Conservation (phyloP, 805 yeast species). For the Zygosaccharomyces siamensis region DNA sequence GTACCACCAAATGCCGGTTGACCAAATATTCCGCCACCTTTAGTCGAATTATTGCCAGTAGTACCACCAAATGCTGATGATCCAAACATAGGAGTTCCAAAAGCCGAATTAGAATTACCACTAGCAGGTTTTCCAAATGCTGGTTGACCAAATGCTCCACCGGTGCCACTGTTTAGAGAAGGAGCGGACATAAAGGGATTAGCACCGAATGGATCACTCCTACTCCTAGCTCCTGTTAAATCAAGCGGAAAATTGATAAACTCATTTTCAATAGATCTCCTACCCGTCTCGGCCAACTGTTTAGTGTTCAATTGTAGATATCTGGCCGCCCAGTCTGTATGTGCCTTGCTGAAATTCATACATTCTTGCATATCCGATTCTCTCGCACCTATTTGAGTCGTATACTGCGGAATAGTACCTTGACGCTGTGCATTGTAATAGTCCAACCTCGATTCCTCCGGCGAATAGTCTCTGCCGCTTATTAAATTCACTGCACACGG, state of each 20-base stretch:
- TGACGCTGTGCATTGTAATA: conserved; percentile 40
- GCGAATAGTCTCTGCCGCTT: conserved; percentile 48
- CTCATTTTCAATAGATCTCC: conserved; percentile 24
- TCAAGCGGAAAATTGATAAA: conserved; percentile 37
- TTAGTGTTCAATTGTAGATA: conserved; percentile 47
- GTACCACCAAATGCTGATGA: conserved; percentile 16
- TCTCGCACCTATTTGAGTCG: conserved; percentile 40
- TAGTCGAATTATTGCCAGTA: not conserved
- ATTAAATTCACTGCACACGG: conserved; percentile 49
- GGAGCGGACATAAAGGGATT: conserved; percentile 10
- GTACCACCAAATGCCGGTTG: conserved; percentile 8
- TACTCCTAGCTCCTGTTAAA: conserved; percentile 19
- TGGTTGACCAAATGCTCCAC: conserved; percentile 18
- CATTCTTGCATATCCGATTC: conserved; percentile 45
- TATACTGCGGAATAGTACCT: conserved; percentile 39
- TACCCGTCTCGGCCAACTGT: conserved; percentile 28
- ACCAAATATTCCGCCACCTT: conserved; percentile 13
- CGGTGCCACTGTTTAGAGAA: not conserved
- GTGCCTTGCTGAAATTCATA: conserved; percentile 35
- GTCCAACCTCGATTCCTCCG: conserved; percentile 48
- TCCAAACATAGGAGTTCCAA: conserved; percentile 24
- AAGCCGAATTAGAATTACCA: conserved; percentile 11
- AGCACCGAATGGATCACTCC: conserved; percentile 11
- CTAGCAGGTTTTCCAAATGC: conserved; percentile 20
- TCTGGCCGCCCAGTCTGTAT: conserved; percentile 50